phyloP scores from a whole-genome alignment of 139 green algal genomes.

The Klebsormidium nitens region DNA sequence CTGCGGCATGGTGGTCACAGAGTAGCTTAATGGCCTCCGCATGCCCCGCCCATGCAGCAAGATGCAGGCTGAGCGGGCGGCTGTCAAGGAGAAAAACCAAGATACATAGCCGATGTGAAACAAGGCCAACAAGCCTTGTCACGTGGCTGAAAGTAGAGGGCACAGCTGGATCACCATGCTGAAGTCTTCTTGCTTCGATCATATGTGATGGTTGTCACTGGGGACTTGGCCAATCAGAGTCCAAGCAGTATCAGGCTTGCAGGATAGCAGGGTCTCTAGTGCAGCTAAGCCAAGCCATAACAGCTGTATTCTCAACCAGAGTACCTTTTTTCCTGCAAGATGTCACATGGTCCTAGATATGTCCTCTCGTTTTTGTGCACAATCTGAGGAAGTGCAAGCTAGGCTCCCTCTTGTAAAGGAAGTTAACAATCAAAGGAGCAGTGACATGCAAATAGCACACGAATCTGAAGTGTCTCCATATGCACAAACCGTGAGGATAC shows the following conservation, averaged over 20 bases:
- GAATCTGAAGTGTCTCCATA: not conserved
- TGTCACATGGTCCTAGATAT: not conserved
- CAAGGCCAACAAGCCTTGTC: not conserved
- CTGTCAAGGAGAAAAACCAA: not conserved
- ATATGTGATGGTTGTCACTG: no score
- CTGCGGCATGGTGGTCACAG: constrained; percentile 17
- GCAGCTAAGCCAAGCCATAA: no score
- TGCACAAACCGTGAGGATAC: constrained; percentile 8
- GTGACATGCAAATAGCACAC: no score
- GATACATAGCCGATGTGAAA: not conserved
- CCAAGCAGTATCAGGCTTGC: no score
- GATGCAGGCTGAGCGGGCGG: constrained; percentile 22
- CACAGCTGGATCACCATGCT: no score
- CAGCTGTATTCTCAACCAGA: no score
- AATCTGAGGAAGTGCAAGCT: not conserved
- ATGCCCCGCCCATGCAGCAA: constrained; percentile 41
- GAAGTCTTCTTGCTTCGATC: no score
- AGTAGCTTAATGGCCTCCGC: constrained; percentile 34
- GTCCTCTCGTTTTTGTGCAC: not conserved
- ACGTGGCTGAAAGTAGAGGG: not conserved
- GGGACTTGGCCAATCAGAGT: no score
- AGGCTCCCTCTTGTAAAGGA: not conserved
- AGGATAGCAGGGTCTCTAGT: no score
- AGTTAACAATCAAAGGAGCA: no score
- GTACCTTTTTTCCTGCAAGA: no score